Evolutionary conservation across 495 filamentous ascomycete species (phyloP), one percentile per base, ranked within the genome.

Genomic region (Bacidia gigantensis): DNA sequence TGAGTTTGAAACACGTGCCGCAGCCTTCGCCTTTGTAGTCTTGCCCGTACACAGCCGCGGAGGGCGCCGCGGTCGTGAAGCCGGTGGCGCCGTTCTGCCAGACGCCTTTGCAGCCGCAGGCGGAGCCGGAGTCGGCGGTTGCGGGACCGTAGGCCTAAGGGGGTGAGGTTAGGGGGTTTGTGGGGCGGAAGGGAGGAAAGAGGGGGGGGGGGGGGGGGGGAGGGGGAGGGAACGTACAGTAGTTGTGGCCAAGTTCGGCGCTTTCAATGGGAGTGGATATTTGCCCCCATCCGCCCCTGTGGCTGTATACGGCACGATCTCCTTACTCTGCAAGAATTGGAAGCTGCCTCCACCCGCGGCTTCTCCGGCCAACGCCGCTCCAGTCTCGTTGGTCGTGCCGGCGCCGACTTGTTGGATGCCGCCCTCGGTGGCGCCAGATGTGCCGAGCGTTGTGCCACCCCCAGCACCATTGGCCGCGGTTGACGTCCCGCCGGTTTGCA

Each of bases 11-110:
- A 22, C 47, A 49, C 2, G 47, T 25, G 1, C 47, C 47, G 47
- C 47, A 49, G 25, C 47, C 47, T 26, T 26, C 2, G 10, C 47
- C 47, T n/a, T 12, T 32, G 47, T 49, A 49, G 23, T 1, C 1
- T 18, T 2, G 1, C n/a, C n/a, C 14, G 26, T 32, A 18, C 11
- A 25, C 25, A 35, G 23, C 11, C n/a, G 21, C 7, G 47, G 23
- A 17, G 11, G 47, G 24, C 23, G 47, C 47, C n/a, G 47, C 29
- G 23, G 47, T 49, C 24, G 29, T 38, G 3, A 44, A 44, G 5
- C 41, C 41, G 3, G 17, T 20, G 44, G n/a, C 44, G 47, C 47
- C 47, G 47, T 49, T 49, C 29, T 49, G 24, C 47, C 47, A 49
- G 47, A 35, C 7, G 22, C 47, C 47, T 1, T 26, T 3, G 47